phyloP scores from a whole-genome alignment of 371 early-diverging fungal species.

The Mucor lusitanicus region DNA sequence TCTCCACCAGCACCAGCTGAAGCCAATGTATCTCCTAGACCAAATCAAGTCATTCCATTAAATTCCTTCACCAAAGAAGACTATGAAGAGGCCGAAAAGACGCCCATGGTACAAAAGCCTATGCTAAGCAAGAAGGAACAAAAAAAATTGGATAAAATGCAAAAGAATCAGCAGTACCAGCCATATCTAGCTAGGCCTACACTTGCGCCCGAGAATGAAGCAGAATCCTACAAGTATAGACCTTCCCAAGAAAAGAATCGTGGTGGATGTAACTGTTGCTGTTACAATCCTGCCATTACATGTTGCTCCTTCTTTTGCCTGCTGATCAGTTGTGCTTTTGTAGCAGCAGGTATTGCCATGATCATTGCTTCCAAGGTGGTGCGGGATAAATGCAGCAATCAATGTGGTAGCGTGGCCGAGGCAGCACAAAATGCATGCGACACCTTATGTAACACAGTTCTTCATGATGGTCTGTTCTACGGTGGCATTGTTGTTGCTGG shows the following conservation, averaged over 20 bases:
- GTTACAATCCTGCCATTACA: constrained; percentile 35
- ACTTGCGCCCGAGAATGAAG: constrained; percentile 22
- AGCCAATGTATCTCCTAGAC: neutral
- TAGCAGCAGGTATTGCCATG: constrained; percentile 32
- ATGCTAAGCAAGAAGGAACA: constrained; percentile 1
- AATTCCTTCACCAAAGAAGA: constrained; percentile 1
- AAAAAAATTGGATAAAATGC: constrained; percentile 4
- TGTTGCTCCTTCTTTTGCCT: constrained; percentile 34
- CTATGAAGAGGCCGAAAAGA: constrained; percentile 7
- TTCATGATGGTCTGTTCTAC: constrained; percentile 38
- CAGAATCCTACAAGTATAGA: constrained; percentile 8
- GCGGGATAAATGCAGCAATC: constrained; percentile 21
- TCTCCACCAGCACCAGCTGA: neutral
- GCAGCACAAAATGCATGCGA: constrained; percentile 14
- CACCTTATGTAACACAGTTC: constrained; percentile 26
- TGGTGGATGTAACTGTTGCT: constrained; percentile 16
- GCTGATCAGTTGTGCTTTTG: constrained; percentile 24
- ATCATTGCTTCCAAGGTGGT: constrained; percentile 34
- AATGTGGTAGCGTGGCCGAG: constrained; percentile 9
- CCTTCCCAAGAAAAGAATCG: neutral
- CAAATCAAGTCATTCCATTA: neutral
- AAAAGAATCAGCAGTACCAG: neutral
- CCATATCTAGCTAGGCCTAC: constrained; percentile 18
- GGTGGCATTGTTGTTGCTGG: constrained; percentile 37
- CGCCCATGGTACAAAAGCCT: constrained; percentile 2